Base-by-base conservation (phyloP, 768 basidiomycete species). In the Holtermanniella nyarrowii region DNA sequence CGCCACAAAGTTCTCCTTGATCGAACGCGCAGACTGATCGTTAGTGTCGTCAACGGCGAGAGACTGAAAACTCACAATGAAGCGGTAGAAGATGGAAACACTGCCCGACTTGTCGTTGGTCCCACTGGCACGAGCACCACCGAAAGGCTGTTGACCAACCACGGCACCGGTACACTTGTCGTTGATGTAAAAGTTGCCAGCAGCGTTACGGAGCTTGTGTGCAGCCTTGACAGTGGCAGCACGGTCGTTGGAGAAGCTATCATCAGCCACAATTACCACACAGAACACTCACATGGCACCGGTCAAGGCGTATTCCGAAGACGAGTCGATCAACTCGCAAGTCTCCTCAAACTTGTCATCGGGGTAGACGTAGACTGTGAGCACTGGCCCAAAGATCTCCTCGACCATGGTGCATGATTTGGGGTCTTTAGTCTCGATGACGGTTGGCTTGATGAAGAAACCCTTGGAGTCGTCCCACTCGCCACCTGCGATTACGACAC, bases 51-150 rank as follows among this genome's bases (percentile, higher is more conserved):
- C 22, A n/a, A 18, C 14, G 27, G 26, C 11, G 42, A 10, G 14
- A 37, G 18, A 13, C 11, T 13, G 16, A 40, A 7, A 42, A 52
- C 50, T 52, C 49, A 59, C 55, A 31, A 67, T 57, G 63, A 71
- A 73, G 50, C 91, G 77, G 72, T 81, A 82, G 74, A 80, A 83
- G 63, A 84, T 79, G 45, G 72, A 76, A 55, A 87, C 80, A 56
- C 86, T 88, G 21, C 86, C 95, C 1, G 91, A 89, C 75, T 97
- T 99, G 73, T 97, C 95, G 76, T 97, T 97, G 56, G 93, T 99
- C 24, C 95, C 93, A 66, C 85, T 88, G 26, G 79, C 86, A 31
- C 91, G 81, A 1, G 82, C 87, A 25, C 95, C 95, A 44, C 95
- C 95, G 68, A 99, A 99, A 11, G 95, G 93, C 73, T 99, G 91